phyloP scores from a whole-genome alignment of 2,329 filamentous ascomycete genomes.

The Calonectria montana region DNA sequence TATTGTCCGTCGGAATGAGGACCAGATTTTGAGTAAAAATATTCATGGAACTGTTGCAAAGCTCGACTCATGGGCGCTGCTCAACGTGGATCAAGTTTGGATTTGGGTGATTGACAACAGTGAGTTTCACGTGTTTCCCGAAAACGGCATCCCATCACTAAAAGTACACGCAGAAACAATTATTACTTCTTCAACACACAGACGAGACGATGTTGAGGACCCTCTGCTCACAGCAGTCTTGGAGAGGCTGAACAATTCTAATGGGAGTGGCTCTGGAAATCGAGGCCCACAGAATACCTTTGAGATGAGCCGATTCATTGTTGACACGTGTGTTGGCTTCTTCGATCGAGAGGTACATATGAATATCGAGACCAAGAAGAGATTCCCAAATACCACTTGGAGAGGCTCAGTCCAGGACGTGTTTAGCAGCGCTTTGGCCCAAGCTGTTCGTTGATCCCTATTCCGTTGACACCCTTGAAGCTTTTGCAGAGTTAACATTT shows the following conservation, averaged over 20 bases:
- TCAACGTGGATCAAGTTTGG: conserved; percentile 34
- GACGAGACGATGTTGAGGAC: neutral
- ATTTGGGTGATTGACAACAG: conserved; percentile 28
- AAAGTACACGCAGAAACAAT: conserved; percentile 10
- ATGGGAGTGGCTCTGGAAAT: neutral
- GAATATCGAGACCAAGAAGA: neutral
- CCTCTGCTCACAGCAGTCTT: conserved; percentile 1
- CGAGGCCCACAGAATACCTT: neutral
- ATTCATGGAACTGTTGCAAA: neutral
- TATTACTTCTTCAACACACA: neutral
- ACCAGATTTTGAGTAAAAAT: conserved; percentile 24
- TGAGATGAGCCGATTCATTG: conserved; percentile 28
- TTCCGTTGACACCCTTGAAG: neutral
- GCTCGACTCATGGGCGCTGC: neutral
- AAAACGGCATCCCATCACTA: neutral
- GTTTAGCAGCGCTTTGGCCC: neutral
- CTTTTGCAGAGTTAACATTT: neutral
- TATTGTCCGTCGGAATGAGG: conserved; percentile 13
- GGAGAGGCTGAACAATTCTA: neutral
- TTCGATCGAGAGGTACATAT: conserved; percentile 16
- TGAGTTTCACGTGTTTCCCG: neutral
- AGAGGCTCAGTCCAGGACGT: neutral
- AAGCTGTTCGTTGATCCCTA: neutral
- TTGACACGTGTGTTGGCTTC: conserved; percentile 27
- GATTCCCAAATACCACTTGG: neutral